Conservation (phyloP, 23 red algal genomes). For the Agarophyton chilense region DNA sequence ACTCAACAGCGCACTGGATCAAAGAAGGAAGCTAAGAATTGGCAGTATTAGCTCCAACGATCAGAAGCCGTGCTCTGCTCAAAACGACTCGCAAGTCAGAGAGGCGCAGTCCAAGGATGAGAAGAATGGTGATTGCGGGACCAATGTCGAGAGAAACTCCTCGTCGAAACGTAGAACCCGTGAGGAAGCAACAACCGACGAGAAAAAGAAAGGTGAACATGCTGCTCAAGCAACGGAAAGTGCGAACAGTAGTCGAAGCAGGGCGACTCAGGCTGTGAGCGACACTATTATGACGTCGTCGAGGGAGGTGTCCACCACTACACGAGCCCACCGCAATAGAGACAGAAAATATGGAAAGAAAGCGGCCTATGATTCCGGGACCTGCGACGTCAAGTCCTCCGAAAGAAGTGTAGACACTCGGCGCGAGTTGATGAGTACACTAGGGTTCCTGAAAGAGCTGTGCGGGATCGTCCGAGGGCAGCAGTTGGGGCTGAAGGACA, state of each 20-base stretch:
- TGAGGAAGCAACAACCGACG: background rate
- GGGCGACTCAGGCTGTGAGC: conserved; percentile 14
- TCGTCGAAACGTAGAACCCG: background rate
- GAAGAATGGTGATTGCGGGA: background rate
- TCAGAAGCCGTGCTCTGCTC: background rate
- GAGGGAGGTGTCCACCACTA: background rate
- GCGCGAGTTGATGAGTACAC: conserved; percentile 23
- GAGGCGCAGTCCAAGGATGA: background rate
- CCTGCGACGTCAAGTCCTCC: background rate
- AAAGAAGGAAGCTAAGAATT: conserved; percentile 13
- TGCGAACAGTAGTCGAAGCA: conserved; percentile 1
- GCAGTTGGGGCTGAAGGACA: background rate
- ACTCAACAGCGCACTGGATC: conserved; percentile 8
- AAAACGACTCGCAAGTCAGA: background rate
- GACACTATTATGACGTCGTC: conserved; percentile 3
- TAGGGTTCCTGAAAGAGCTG: conserved; percentile 46
- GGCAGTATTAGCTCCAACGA: conserved; percentile 17
- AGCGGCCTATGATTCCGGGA: background rate
- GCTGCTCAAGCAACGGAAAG: background rate
- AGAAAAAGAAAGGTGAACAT: background rate
- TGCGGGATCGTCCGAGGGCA: conserved; percentile 41
- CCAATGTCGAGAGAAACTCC: background rate
- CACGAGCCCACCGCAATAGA: background rate
- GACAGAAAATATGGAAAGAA: background rate
- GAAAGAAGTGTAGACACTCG: conserved; percentile 22